phyloP scores from a whole-genome alignment of 2,329 filamentous ascomycete species.

The Neocucurbitaria cava region DNA sequence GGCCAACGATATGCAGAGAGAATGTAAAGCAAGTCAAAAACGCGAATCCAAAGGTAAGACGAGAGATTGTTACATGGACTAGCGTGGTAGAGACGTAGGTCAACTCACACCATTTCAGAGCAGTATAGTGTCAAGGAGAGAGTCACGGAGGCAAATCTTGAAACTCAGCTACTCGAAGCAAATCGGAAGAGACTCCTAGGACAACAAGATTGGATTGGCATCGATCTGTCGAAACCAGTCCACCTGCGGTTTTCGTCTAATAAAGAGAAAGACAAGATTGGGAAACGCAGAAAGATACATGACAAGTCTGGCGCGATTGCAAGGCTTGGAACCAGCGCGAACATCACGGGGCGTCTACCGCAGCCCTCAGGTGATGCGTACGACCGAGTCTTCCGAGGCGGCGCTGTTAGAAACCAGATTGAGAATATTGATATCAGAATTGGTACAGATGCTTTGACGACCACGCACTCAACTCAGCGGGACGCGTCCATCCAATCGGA shows the following conservation, averaged over 20 bases:
- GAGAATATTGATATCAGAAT: slow-evolving; percentile 45
- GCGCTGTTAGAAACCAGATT: slow-evolving; percentile 13
- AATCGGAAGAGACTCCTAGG: slow-evolving; percentile 39
- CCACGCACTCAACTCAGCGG: slow-evolving; percentile 22
- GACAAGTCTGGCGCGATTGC: slow-evolving; percentile 4
- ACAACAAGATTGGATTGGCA: slow-evolving; percentile 45
- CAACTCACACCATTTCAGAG: background rate
- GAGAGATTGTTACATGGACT: background rate
- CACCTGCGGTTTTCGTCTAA: slow-evolving; percentile 34
- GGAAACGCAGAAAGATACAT: slow-evolving; percentile 41
- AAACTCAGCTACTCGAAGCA: slow-evolving; percentile 32
- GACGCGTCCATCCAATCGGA: slow-evolving; percentile 12
- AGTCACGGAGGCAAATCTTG: slow-evolving; percentile 10
- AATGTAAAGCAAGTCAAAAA: background rate
- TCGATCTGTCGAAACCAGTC: slow-evolving; percentile 36
- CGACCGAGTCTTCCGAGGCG: slow-evolving; percentile 15
- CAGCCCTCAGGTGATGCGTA: slow-evolving; percentile 3
- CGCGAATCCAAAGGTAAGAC: background rate
- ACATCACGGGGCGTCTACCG: background rate
- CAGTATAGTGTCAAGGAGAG: slow-evolving; percentile 8
- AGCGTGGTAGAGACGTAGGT: background rate
- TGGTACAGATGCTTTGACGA: slow-evolving; percentile 45
- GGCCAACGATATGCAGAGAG: background rate
- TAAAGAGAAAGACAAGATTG: slow-evolving; percentile 38
- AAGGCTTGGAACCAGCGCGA: background rate